Percentiles rank a stretch among this genome's conserved stretches.
These are phyloP conservation scores for Umbilicus rupestris DNA, from an alignment of 164 flowering plant species.

Conservation along the genomic window DNA sequence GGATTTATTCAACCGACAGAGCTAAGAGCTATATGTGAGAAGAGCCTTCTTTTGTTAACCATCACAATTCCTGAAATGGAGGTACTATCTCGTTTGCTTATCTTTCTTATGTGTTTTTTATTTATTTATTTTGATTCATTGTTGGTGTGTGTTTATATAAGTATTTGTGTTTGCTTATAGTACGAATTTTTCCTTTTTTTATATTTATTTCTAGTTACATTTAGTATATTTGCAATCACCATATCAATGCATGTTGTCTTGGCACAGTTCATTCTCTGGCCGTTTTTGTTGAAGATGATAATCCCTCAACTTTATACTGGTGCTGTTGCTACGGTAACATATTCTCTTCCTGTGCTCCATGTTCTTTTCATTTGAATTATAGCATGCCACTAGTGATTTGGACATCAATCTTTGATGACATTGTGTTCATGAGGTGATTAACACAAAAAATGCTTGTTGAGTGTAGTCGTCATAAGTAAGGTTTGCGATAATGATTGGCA, in stretches of 20 bases:
- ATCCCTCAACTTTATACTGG: slow-evolving; percentile 69
- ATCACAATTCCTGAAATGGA: slow-evolving; percentile 98
- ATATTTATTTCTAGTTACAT: not conserved
- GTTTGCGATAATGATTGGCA: not conserved
- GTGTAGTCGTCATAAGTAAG: not conserved
- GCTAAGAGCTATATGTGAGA: slow-evolving; percentile 62
- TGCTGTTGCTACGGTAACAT: slow-evolving; percentile 75
- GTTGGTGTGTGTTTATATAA: not conserved
- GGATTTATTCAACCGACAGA: slow-evolving; percentile 43
- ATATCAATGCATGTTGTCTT: not conserved
- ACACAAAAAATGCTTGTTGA: not conserved
- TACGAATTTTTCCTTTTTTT: not conserved
- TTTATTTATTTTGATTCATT: not conserved
- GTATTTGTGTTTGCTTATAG: not conserved
- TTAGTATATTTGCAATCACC: not conserved
- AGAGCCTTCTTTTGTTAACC: slow-evolving; percentile 84
- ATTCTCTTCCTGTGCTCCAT: not conserved
- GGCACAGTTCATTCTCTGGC: slow-evolving; percentile 85
- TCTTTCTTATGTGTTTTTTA: not conserved
- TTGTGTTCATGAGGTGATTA: not conserved
- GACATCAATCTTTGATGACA: not conserved
- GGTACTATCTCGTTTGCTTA: slow-evolving; percentile 28
- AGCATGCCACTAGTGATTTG: not conserved
- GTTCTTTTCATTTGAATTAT: not conserved
- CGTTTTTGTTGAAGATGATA: slow-evolving; percentile 88